A percentile compares a stretch with the other conserved stretches of the same genome.
These are phyloP conservation scores for Ascochyta viciae-villosae DNA, from an alignment of 2,329 filamentous ascomycete species.

Conservation along the genomic window DNA sequence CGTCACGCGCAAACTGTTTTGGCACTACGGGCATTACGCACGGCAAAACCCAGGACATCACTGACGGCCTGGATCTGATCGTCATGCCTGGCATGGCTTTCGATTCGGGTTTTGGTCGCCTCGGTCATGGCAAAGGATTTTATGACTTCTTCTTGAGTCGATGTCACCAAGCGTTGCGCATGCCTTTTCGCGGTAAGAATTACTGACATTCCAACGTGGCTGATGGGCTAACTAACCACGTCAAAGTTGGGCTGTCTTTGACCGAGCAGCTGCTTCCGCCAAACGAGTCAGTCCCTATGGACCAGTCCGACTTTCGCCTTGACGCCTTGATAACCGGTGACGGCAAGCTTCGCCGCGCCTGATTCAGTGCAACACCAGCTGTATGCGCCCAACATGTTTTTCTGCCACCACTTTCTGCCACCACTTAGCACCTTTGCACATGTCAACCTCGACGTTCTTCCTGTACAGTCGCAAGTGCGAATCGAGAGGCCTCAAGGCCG, in stretches of 20 bases:
- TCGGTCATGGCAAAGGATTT: slow-evolving; percentile 95
- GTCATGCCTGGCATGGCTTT: slow-evolving; percentile 94
- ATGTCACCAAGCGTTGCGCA: slow-evolving; percentile 64
- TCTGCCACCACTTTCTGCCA: background rate
- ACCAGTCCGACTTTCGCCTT: slow-evolving; percentile 77
- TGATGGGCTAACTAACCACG: slow-evolving; percentile 47
- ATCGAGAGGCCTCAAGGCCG: slow-evolving; percentile 2
- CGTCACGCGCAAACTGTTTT: slow-evolving; percentile 74
- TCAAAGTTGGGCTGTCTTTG: slow-evolving; percentile 77
- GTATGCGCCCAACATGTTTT: slow-evolving; percentile 1
- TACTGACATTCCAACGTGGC: slow-evolving; percentile 36
- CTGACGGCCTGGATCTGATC: slow-evolving; percentile 75
- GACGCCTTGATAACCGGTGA: slow-evolving; percentile 78
- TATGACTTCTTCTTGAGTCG: slow-evolving; percentile 92
- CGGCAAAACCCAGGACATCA: slow-evolving; percentile 42
- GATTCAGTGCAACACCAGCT: slow-evolving; percentile 1
- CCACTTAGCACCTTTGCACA: slow-evolving; percentile 6
- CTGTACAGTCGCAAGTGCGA: slow-evolving; percentile 15
- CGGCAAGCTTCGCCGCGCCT: slow-evolving; percentile 58
- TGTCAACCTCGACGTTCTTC: slow-evolving; percentile 6
- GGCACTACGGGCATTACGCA: slow-evolving; percentile 63
- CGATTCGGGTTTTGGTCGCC: slow-evolving; percentile 73
- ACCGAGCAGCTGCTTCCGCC: slow-evolving; percentile 80
- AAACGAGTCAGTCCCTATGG: slow-evolving; percentile 73
- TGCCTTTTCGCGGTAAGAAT: slow-evolving; percentile 67